Conservation (phyloP, 345 rosid species). For the Salix arbutifolia region DNA sequence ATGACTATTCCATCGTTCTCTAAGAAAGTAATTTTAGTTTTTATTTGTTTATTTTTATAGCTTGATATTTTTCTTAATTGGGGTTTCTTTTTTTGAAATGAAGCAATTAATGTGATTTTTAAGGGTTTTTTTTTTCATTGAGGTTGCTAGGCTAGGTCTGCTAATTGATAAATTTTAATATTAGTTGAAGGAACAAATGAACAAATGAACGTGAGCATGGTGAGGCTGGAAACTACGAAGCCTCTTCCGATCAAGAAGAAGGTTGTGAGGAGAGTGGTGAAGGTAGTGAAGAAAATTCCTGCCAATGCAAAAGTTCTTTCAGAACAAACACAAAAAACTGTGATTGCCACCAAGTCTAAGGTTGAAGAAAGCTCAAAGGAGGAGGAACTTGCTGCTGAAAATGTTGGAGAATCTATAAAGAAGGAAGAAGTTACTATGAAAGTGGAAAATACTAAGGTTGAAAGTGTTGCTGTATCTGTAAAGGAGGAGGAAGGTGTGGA, state of each 20-base stretch:
- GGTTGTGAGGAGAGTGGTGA: conserved; percentile 25
- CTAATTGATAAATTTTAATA: background rate
- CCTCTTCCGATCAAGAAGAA: conserved; percentile 17
- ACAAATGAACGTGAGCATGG: conserved; percentile 4
- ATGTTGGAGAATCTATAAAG: conserved; percentile 12
- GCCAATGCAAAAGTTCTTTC: conserved; percentile 20
- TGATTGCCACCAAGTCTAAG: conserved; percentile 15
- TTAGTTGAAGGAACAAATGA: conserved; percentile 25
- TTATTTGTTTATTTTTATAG: background rate
- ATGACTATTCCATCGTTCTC: background rate
- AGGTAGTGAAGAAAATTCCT: conserved; percentile 22
- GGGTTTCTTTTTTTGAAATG: background rate
- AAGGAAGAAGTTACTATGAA: conserved; percentile 3
- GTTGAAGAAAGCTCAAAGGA: conserved; percentile 18
- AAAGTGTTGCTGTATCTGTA: conserved; percentile 8
- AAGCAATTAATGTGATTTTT: background rate
- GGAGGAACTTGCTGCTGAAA: conserved; percentile 16
- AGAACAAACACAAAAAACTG: conserved; percentile 8
- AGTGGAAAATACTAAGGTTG: conserved; percentile 14
- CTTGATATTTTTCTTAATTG: background rate
- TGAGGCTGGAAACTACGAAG: conserved; percentile 19
- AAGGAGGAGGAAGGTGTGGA: conserved; percentile 11
- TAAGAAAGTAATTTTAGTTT: background rate
- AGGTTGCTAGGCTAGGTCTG: background rate
- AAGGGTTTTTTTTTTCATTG: background rate